These are phyloP conservation scores for Hypoxylon trugodes DNA, from an alignment of 495 filamentous ascomycete species.

Conservation along the genomic window DNA sequence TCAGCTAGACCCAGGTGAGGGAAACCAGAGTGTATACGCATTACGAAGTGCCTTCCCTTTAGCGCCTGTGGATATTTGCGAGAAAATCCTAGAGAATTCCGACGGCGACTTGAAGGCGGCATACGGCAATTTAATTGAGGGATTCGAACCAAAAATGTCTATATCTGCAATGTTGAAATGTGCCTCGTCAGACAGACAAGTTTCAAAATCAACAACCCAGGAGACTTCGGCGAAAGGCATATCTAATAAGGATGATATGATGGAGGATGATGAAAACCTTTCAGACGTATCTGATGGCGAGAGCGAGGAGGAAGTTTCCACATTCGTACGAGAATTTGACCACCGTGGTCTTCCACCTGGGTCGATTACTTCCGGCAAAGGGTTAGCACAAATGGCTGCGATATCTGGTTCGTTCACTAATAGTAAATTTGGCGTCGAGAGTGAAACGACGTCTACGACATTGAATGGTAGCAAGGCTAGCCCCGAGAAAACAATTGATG, in stretches of 20 bases:
- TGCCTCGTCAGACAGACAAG: not conserved
- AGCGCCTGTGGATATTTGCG: slow-evolving; percentile 38
- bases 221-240: not conserved
- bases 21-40: slow-evolving; percentile 41
- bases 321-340: slow-evolving; percentile 53
- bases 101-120: slow-evolving; percentile 30
- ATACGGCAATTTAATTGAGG: slow-evolving; percentile 17
- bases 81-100: slow-evolving; percentile 34
- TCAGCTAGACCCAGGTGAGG: slow-evolving; percentile 16
- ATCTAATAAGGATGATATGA: not conserved
- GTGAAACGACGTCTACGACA: slow-evolving; percentile 38
- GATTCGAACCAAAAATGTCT: slow-evolving; percentile 19
- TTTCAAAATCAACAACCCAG: not conserved
- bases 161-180: slow-evolving; percentile 9
- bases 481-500: slow-evolving; percentile 47
- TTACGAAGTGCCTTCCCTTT: slow-evolving; percentile 49
- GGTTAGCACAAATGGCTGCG: slow-evolving; percentile 49
- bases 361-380: slow-evolving; percentile 55
- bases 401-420: slow-evolving; percentile 37
- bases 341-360: slow-evolving; percentile 59
- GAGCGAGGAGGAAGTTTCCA: slow-evolving; percentile 42
- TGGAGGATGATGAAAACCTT: slow-evolving; percentile 7
- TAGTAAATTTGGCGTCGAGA: slow-evolving; percentile 38
- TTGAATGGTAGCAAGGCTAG: slow-evolving; percentile 41
- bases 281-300: not conserved